Evolutionary conservation across 768 basidiomycete species (phyloP), one percentile per base, ranked within the genome.

Genomic region (Fomitopsis serialis): DNA sequence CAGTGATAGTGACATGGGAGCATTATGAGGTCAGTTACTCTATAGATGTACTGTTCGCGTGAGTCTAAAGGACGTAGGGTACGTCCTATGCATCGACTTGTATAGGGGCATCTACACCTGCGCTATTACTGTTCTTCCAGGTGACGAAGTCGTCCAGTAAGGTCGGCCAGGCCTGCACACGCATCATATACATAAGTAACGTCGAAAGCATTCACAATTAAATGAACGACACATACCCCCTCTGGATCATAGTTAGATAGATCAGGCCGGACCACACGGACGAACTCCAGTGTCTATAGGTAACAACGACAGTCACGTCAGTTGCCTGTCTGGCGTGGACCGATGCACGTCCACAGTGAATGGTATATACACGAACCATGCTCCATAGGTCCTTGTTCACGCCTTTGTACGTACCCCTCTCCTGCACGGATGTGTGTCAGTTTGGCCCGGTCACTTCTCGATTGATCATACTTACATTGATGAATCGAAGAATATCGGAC

Each of bases 351-450:
- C 52, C n/a, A 45, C 8, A 12, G 7, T 12, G 40, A 22, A 32
- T 22, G 6, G 29, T 32, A 32, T 6, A 17, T 23, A 32, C 23
- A 70, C 76, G 13, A 55, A 87, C 89, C 90, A 92, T 92, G 53
- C 69, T 79, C 91, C 91, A 94, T 9, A 92, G 70, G 68, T 94
- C 91, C 63, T 89, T 89, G 67, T 90, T 92, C 13, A 84, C 81
- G 0, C 84, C 87, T 63, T 85, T 91, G 69, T 89, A 90, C 3
- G 72, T 76, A 7, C 77, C 79, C 55, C 68, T 74, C 48, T 80
- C 70, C 70, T 75, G 52, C 50, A 52, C 29, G 11, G 6, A 17
- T 17, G 7, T 4, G 15, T 15, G 37, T 40, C 15, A 19, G 37
- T 8, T 7, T 17, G 37, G 6, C 6, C 6, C 19, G 36, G 45